Base-by-base conservation (phyloP, 2,329 filamentous ascomycete species). In the Trichoderma koningii region DNA sequence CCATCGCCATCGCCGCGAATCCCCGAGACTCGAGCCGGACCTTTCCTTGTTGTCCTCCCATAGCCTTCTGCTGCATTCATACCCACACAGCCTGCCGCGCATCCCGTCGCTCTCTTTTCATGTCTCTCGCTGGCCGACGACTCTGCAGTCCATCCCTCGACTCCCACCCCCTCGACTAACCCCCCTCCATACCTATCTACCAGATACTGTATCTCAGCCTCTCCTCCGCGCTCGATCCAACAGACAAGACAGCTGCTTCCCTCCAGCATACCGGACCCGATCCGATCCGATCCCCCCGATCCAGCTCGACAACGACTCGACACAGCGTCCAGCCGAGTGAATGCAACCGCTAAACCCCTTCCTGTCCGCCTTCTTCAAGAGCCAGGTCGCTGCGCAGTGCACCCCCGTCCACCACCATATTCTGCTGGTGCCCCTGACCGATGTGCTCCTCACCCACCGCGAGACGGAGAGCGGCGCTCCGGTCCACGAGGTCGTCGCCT, bases 321-420 rank as follows among this genome's bases (percentile, higher is more conserved):
- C 34, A 68, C 68, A 63, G 63, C 63, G 66, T 63, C 68, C 72
- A 76, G 74, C 71, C 76, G 77, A 77, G 74, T 78, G 77, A 79
- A 97, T 97, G 93, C 93, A 93, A 89, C 92, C 95, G 83, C 86
- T 98, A 88, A 99, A 99, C 82, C 95, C 95, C 78, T 98, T 97
- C 81, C 86, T 99, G 79, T 89, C 91, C 84, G 93, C 94, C 85
- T 98, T 99, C 88, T 97, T 97, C 86, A 93, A 92, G 83, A 98
- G 93, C 86, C 88, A 92, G 78, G 86, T 97, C 76, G 90, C 91
- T 72, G 83, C 90, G 73, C 94, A 98, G 88, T 98, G 95, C 83
- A 87, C 89, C 69, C 93, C 95, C 63, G 86, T 93, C 69, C 90
- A 95, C 78, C 92, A 96, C 77, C 92, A 98, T 83, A 88, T 99